These are phyloP conservation scores for Citrus unshiu DNA, from an alignment of 345 rosid species.

Conservation along the genomic window DNA sequence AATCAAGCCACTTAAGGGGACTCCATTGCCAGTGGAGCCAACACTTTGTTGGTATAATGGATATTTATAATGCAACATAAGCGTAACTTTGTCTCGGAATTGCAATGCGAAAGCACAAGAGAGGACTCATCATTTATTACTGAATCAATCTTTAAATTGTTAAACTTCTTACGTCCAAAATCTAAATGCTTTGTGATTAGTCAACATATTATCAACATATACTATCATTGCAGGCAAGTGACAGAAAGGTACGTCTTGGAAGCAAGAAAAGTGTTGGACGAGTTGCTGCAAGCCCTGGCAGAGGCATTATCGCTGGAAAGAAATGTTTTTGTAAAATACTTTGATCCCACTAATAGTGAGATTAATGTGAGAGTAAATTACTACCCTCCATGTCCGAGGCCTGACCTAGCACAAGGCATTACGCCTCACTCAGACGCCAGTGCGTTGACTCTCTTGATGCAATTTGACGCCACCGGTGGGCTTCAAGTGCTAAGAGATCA, in stretches of 20 bases:
- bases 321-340: conserved; percentile 5
- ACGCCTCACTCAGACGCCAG: conserved; percentile 35
- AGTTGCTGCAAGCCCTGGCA: conserved; percentile 18
- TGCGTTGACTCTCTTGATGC: conserved; percentile 27
- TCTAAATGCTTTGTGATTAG: too few relatives aligned
- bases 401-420: conserved; percentile 31
- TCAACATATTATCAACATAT: too few relatives aligned
- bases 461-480: neutral
- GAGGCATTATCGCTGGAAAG: conserved; percentile 15
- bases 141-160: too few relatives aligned
- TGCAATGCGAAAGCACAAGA: too few relatives aligned
- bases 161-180: too few relatives aligned
- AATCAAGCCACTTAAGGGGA: too few relatives aligned
- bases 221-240: conserved; percentile 2
- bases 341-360: conserved; percentile 10
- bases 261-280: conserved; percentile 15
- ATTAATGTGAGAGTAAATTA: conserved; percentile 24
- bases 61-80: too few relatives aligned
- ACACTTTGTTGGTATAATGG: too few relatives aligned
- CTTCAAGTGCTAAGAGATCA: conserved; percentile 5
- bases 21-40: too few relatives aligned
- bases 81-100: too few relatives aligned
- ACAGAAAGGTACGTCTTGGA: neutral
- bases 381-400: conserved; percentile 37
- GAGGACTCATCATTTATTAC: too few relatives aligned